Percentiles rank a stretch among this genome's conserved stretches.
These are phyloP conservation scores for Lipomyces yamanashiensis DNA, from an alignment of 805 yeast species.

Conservation along the genomic window DNA sequence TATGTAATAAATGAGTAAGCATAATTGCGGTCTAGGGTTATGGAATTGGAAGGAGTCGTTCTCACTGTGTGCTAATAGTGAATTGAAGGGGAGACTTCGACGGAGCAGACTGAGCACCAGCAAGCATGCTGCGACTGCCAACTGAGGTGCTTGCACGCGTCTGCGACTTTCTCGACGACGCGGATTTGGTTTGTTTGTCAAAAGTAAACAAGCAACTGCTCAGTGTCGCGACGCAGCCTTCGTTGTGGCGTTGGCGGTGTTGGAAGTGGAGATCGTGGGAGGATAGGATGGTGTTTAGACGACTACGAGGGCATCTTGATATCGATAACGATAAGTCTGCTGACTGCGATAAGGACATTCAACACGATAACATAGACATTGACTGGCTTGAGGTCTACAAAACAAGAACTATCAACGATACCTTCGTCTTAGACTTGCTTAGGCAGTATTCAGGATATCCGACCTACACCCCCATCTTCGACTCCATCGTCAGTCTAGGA, in stretches of 20 bases:
- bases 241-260: conserved; percentile 13
- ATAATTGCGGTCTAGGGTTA: conserved; percentile 12
- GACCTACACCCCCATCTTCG: conserved; percentile 3
- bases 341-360: no score
- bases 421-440: not conserved
- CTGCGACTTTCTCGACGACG: conserved; percentile 6
- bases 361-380: not conserved
- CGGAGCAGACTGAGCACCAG: not conserved
- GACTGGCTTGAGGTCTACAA: conserved; percentile 10
- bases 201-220: not conserved
- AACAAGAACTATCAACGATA: not conserved
- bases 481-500: conserved; percentile 14
- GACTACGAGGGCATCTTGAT: conserved; percentile 1
- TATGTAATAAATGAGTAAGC: not conserved
- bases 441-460: conserved; percentile 1
- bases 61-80: not conserved
- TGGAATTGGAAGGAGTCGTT: not conserved
- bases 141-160: conserved; percentile 17
- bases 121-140: conserved; percentile 14
- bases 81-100: not conserved
- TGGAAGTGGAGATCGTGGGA: conserved; percentile 20
- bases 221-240: not conserved
- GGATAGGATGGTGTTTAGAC: not conserved
- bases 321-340: not conserved
- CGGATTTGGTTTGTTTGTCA: conserved; percentile 6